Evolutionary conservation across 139 green algal species (phyloP).

Genomic region (Micromonas commoda): DNA sequence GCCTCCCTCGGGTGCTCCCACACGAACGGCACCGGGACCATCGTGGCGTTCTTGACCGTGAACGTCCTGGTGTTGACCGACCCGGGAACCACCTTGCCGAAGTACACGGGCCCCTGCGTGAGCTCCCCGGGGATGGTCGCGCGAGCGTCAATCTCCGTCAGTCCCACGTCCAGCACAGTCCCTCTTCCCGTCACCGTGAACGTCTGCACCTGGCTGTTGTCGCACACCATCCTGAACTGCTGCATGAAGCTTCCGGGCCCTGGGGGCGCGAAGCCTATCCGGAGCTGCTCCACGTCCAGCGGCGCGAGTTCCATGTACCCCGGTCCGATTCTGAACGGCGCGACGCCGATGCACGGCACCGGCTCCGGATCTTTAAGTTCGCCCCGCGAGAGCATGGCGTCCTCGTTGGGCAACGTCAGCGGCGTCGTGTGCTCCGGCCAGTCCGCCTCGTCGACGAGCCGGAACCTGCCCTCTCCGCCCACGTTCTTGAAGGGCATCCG

Average conservation of each 20-base stretch:
- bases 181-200: conserved; percentile 26
- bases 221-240: conserved; percentile 32
- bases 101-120: not conserved
- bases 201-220: conserved; percentile 33
- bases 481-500: conserved; percentile 27
- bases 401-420: not conserved
- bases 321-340: conserved; percentile 16
- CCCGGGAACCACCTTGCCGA: not conserved
- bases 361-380: not conserved
- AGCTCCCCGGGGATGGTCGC: not conserved
- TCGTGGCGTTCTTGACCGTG: not conserved
- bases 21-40: not conserved
- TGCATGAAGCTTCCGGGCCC: not conserved
- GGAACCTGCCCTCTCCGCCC: conserved; percentile 26
- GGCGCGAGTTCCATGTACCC: conserved; percentile 9
- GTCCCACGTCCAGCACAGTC: not conserved
- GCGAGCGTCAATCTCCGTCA: not conserved
- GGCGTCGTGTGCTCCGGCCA: conserved; percentile 14
- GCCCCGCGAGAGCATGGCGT: not conserved
- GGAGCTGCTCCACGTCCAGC: not conserved
- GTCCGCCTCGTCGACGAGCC: conserved; percentile 27
- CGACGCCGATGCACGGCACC: conserved; percentile 1
- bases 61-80: not conserved
- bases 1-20: not conserved
- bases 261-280: not conserved